These are phyloP conservation scores for Adansonia madagascariensis DNA, from an alignment of 441 rosid species.

Conservation along the genomic window DNA sequence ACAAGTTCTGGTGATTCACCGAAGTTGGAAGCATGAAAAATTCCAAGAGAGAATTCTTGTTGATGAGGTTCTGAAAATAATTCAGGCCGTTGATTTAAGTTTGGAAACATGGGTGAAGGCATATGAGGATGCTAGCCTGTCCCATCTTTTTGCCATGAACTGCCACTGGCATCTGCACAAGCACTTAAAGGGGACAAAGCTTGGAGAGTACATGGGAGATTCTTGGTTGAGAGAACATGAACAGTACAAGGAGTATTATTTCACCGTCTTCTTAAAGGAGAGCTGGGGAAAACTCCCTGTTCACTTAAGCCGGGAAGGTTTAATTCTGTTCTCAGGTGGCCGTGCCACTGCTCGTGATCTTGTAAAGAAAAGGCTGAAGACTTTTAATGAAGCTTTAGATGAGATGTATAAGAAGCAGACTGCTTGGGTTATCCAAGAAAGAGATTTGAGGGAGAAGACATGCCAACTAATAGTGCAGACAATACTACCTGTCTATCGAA, in stretches of 20 bases:
- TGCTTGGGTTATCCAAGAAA: conserved; percentile 69
- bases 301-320: conserved; percentile 89
- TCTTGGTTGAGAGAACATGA: conserved; percentile 87
- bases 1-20: conserved; percentile 81
- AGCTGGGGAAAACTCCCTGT: conserved; percentile 90
- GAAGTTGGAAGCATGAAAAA: conserved; percentile 88
- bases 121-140: conserved; percentile 59
- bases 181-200: conserved; percentile 77
- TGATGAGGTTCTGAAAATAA: conserved; percentile 60
- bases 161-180: conserved; percentile 85
- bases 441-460: conserved; percentile 82
- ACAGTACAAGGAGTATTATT: conserved; percentile 69
- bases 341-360: conserved; percentile 99
- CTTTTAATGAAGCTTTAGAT: conserved; percentile 85
- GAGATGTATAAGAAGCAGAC: conserved; percentile 79
- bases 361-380: conserved; percentile 83
- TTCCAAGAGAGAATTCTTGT: conserved; percentile 83
- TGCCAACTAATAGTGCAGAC: conserved; percentile 75
- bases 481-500: conserved; percentile 83
- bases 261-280: conserved; percentile 67
- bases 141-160: conserved; percentile 83
- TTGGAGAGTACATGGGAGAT: conserved; percentile 77
- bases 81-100: conserved; percentile 71
- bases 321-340: conserved; percentile 91
- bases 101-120: conserved; percentile 81